Conservation (phyloP, 2,329 filamentous ascomycete species). For the Chaetoscypha palmicola region DNA sequence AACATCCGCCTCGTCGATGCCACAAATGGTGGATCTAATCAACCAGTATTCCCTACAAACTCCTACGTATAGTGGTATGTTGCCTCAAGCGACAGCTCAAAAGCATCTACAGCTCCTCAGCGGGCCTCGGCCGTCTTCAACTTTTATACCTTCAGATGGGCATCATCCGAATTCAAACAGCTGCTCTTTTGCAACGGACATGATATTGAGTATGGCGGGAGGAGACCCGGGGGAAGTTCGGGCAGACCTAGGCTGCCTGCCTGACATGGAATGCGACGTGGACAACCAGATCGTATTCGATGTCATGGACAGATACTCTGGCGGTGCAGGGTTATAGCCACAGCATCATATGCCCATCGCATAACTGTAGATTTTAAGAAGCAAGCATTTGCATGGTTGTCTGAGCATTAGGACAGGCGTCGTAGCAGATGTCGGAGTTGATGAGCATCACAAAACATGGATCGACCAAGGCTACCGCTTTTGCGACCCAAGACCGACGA, state of each 20-base stretch:
- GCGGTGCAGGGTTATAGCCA: neutral
- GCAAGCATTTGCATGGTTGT: neutral
- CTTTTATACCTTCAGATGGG: slow-evolving; percentile 15
- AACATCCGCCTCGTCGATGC: slow-evolving; percentile 13
- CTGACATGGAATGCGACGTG: slow-evolving; percentile 36
- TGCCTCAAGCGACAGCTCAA: neutral
- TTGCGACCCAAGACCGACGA: too few species aligned
- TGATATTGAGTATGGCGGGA: slow-evolving; percentile 38
- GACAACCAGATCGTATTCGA: slow-evolving; percentile 37
- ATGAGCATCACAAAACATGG: too few species aligned
- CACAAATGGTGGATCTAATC: slow-evolving; percentile 22
- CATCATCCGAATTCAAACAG: slow-evolving; percentile 23
- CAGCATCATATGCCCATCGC: neutral
- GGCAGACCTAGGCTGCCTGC: slow-evolving; percentile 35
- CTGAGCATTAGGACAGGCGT: too few species aligned
- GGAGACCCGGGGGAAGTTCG: slow-evolving; percentile 33
- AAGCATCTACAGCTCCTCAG: slow-evolving; percentile 13
- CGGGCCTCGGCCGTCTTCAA: slow-evolving; percentile 9
- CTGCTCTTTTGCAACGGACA: slow-evolving; percentile 36
- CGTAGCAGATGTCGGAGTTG: too few species aligned
- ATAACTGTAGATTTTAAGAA: neutral
- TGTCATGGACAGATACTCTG: slow-evolving; percentile 38
- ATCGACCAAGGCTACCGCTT: too few species aligned
- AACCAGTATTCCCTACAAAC: slow-evolving; percentile 14
- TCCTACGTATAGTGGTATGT: slow-evolving; percentile 6